A percentile compares a stretch with the other conserved stretches of the same genome.
Evolutionary conservation across 192 early-diverging fungal genomes (phyloP).

Genomic region (Coemansia sp.): DNA sequence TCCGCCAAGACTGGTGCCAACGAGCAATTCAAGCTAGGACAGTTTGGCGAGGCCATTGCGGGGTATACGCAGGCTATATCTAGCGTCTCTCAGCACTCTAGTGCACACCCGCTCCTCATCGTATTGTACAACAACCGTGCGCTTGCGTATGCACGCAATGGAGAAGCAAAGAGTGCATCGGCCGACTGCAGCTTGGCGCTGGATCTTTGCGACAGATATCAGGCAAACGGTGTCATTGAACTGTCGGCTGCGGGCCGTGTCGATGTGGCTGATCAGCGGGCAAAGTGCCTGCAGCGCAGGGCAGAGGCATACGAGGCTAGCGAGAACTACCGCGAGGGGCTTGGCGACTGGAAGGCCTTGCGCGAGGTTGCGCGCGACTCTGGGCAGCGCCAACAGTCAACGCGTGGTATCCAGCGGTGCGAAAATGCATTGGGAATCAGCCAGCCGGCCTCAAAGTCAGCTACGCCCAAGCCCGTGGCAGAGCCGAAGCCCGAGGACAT

Average conservation of each 20-base stretch:
- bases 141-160: slow-evolving; percentile 75
- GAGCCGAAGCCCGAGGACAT: slow-evolving; percentile 24
- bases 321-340: slow-evolving; percentile 79
- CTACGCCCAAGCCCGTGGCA: slow-evolving; percentile 5
- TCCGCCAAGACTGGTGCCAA: slow-evolving; percentile 68
- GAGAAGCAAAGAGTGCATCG: slow-evolving; percentile 71
- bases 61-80: slow-evolving; percentile 70
- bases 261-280: slow-evolving; percentile 58
- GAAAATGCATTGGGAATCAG: slow-evolving; percentile 52
- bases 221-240: slow-evolving; percentile 27
- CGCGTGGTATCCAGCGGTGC: slow-evolving; percentile 59
- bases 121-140: slow-evolving; percentile 86
- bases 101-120: slow-evolving; percentile 61
- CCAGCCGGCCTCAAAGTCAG: slow-evolving; percentile 8
- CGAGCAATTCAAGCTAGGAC: slow-evolving; percentile 83
- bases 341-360: slow-evolving; percentile 57
- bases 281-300: slow-evolving; percentile 74
- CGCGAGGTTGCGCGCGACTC: slow-evolving; percentile 31
- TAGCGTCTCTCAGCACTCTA: slow-evolving; percentile 54
- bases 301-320: slow-evolving; percentile 78
- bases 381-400: slow-evolving; percentile 37
- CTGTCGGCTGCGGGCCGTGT: slow-evolving; percentile 25
- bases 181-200: slow-evolving; percentile 66
- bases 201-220: slow-evolving; percentile 30
- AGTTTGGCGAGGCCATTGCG: slow-evolving; percentile 78